Conservation (phyloP, 148 eudicot genomes). For the Cornus suecica region DNA sequence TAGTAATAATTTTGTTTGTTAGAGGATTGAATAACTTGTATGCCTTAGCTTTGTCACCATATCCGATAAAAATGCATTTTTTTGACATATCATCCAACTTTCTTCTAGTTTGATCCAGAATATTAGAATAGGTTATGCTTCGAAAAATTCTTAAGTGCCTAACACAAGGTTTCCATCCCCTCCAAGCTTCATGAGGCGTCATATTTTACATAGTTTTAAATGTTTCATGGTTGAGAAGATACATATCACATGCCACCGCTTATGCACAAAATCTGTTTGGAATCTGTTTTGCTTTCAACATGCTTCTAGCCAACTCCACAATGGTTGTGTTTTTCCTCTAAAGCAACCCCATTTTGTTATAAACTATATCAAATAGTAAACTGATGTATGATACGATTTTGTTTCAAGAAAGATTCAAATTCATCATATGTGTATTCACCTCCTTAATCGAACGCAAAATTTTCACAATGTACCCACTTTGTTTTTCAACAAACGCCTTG, state of each 20-base stretch:
- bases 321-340: neutral
- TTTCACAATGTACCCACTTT: neutral
- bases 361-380: too few species aligned
- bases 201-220: neutral
- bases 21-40: neutral
- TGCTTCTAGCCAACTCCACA: neutral
- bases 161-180: conserved; percentile 1
- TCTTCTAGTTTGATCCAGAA: neutral
- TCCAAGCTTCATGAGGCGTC: conserved; percentile 10
- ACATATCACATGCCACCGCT: conserved; percentile 1
- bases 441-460: too few species aligned
- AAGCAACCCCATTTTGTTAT: too few species aligned
- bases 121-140: neutral
- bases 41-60: neutral
- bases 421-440: too few species aligned
- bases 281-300: neutral
- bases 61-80: neutral
- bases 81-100: neutral
- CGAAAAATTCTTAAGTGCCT: neutral
- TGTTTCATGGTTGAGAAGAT: neutral
- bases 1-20: neutral
- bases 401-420: too few species aligned
- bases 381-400: too few species aligned
- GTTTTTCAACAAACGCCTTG: neutral
- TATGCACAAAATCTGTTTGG: neutral